Evolutionary conservation across 2,329 filamentous ascomycete genomes (phyloP).

Genomic region (Aureobasidium sp.): DNA sequence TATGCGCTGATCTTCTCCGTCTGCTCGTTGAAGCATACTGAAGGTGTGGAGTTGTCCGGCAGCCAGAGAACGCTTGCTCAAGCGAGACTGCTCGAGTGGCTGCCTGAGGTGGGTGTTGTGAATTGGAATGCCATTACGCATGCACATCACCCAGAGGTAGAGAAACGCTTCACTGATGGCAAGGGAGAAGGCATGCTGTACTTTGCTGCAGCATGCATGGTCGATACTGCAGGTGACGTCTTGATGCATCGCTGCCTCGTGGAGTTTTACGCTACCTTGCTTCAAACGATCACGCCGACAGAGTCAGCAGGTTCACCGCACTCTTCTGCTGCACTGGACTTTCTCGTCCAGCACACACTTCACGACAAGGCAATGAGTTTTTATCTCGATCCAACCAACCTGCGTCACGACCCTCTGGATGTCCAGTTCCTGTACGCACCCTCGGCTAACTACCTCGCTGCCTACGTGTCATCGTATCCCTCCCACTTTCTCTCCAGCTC

Average conservation of each 20-base stretch:
- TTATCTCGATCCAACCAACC: slow-evolving; percentile 45
- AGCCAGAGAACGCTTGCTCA: slow-evolving; percentile 53
- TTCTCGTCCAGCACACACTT: slow-evolving; percentile 44
- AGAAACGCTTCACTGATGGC: slow-evolving; percentile 31
- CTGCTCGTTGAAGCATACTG: slow-evolving; percentile 39
- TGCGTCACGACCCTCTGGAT: slow-evolving; percentile 43
- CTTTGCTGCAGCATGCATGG: slow-evolving; percentile 50
- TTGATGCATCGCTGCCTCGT: slow-evolving; percentile 55
- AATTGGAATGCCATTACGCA: slow-evolving; percentile 49
- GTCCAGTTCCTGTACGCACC: slow-evolving; percentile 48
- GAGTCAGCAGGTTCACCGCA: slow-evolving; percentile 19
- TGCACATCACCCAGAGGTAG: slow-evolving; percentile 47
- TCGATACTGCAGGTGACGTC: slow-evolving; percentile 49
- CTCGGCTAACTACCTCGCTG: slow-evolving; percentile 51
- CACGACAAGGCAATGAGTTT: slow-evolving; percentile 45
- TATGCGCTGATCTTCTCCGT: slow-evolving; percentile 51
- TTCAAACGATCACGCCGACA: slow-evolving; percentile 35
- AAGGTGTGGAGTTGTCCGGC: slow-evolving; percentile 37
- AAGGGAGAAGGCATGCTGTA: slow-evolving; percentile 44
- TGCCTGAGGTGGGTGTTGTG: slow-evolving; percentile 46
- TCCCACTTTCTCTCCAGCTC: slow-evolving; percentile 46
- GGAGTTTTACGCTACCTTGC: slow-evolving; percentile 50
- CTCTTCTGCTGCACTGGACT: slow-evolving; percentile 40
- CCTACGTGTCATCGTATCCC: slow-evolving; percentile 49
- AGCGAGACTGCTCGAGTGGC: slow-evolving; percentile 52